Base-by-base conservation (phyloP, 2,329 filamentous ascomycete species). In the Diaporthe humulicola region DNA sequence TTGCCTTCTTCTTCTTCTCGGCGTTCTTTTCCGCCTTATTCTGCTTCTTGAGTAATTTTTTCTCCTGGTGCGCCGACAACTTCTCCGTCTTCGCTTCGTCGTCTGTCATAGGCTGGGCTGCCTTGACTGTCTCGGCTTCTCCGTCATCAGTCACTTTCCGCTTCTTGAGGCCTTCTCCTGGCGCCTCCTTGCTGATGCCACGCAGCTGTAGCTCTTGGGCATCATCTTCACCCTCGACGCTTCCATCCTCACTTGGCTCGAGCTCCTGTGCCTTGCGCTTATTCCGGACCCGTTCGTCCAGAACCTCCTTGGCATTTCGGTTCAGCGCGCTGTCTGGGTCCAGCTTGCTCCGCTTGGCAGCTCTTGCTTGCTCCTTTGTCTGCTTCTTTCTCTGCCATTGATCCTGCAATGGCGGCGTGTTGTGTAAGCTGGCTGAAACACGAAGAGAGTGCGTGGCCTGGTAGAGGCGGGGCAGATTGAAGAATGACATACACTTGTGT, bases 311-410 rank as follows among this genome's bases (percentile, higher is more conserved):
- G 76, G 95, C 96, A 78, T 92, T 97, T 77, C 87, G 87, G 87
- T 97, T 97, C 78, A 89, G 83, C 76, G 93, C 92, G 81, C 95
- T 95, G 78, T 96, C 95, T 36, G 97, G 96, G 80, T 98, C 95
- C 54, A 98, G 90, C 86, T 98, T 98, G 75, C 94, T 95, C 81
- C 93, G 90, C 86, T 95, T 95, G 73, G 95, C 94, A 78, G 93
- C 92, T 76, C 92, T 91, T 75, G 94, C 94, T 84, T 98, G 90
- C 83, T 95, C 94, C 83, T 98, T 98, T 69, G 95, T 96, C 86
- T 98, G 96, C 87, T 98, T 98, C 86, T 97, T 98, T 82, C 93
- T 93, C 83, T 93, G 92, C 95, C 95, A 98, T 92, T 98, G 95
- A 80, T 97, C 94, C 95, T 98, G 81, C 76, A 78, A 69, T 71